A percentile compares a stretch with the other conserved stretches of the same genome.
Conservation (phyloP, 1,284 basidiomycete species). For the Porogramme epimiltina region DNA sequence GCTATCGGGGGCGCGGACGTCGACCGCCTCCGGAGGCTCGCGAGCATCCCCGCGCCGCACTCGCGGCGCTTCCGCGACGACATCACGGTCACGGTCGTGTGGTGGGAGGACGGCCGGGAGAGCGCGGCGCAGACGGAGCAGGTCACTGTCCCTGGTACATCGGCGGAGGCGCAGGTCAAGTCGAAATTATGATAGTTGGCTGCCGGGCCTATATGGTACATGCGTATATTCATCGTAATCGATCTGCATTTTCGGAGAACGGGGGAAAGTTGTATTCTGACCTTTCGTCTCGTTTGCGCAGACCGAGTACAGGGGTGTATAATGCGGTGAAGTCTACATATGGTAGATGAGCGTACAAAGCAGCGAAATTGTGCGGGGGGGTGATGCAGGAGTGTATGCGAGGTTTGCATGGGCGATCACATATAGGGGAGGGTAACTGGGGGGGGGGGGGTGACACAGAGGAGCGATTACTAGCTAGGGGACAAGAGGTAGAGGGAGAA, state of each 20-base stretch:
- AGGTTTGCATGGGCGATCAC: too few relatives aligned
- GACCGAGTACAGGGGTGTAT: too few relatives aligned
- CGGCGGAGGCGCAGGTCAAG: conserved; percentile 24
- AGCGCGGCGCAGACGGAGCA: conserved; percentile 29
- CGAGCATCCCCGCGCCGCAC: conserved; percentile 87
- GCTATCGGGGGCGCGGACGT: conserved; percentile 89
- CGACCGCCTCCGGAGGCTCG: conserved; percentile 61
- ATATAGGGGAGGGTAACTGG: too few relatives aligned
- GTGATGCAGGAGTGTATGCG: not conserved
- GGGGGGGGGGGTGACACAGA: not conserved
- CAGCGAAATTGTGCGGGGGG: not conserved
- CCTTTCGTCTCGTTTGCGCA: too few relatives aligned
- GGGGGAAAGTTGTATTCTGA: too few relatives aligned
- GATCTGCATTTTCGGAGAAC: too few relatives aligned
- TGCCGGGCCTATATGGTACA: conserved; percentile 9
- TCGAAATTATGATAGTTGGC: conserved; percentile 40
- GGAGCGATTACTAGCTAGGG: not conserved
- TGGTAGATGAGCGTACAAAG: not conserved
- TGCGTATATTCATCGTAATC: conserved; percentile 15
- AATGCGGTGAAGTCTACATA: too few relatives aligned
- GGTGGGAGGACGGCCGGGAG: conserved; percentile 71
- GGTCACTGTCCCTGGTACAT: conserved; percentile 8
- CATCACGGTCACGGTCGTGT: conserved; percentile 87
- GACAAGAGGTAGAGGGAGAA: not conserved
- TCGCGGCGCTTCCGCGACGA: conserved; percentile 86